Evolutionary conservation across 2,329 filamentous ascomycete species (phyloP), one percentile per base, ranked within the genome.

Genomic region (Zasmidium citrigriseum): DNA sequence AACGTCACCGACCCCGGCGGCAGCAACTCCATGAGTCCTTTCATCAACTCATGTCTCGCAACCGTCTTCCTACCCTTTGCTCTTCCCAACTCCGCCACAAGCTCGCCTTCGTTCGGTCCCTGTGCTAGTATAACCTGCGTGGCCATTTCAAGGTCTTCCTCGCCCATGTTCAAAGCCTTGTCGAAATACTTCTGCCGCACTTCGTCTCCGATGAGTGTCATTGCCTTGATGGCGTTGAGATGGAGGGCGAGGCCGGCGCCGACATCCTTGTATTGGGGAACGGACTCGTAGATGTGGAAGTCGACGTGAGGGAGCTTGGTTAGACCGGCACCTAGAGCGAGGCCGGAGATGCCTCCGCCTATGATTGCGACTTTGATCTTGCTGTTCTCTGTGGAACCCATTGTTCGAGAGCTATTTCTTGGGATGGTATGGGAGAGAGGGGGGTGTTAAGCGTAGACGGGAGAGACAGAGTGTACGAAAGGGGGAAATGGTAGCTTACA

Each of bases 221-320:
- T 68, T 0, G 81, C 80, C 38, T 78, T 76, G 70, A 84, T 75
- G 0, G 82, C 82, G 66, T 84, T 84, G 1, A 81, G 80, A 2
- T 82, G 81, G 3, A 83, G 71, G 1, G 78, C 80, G 18, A 82
- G 80, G 1, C 77, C 78, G 0, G 80, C 78, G 7, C 80, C 79
- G 24, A 81, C 76, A 55, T 82, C 78, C 56, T 72, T 75, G 38
- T 81, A 76, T 59, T 79, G 77, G 1, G 68, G 64, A 0, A 82
- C 77, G 41, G 77, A 75, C 56, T 84, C 82, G 61, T 82, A 84
- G 22, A 83, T 69, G 57, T 82, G 75, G 0, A 83, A 75, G 21
- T 78, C 71, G 34, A 82, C 67, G 9, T 74, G 68, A 1, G 74
- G 69, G 10, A 79, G 74, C 27, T 74, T 68, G 46, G 75, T 64